phyloP scores from a whole-genome alignment of 176 grass and related monocot species.

The Triticum urartu region DNA sequence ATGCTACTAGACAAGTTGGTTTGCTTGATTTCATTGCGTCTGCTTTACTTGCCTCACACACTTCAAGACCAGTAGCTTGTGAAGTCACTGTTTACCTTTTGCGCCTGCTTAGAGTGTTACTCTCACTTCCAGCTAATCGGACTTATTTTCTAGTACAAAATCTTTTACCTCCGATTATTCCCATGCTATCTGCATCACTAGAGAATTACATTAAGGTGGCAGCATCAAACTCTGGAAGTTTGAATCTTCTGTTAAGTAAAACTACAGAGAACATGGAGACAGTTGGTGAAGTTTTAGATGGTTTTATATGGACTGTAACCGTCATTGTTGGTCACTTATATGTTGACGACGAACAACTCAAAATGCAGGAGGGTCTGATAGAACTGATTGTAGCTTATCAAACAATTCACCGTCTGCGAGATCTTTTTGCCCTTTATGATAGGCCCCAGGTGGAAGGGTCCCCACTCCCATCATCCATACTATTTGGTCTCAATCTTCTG shows the following conservation, averaged over 20 bases:
- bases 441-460: constrained; percentile 98
- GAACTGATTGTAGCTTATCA: constrained; percentile 98
- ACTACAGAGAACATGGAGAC: constrained; percentile 73
- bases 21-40: constrained; percentile 94
- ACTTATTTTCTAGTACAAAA: constrained; percentile 97
- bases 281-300: constrained; percentile 86
- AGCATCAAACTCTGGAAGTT: constrained; percentile 70
- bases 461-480: constrained; percentile 91
- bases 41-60: constrained; percentile 90
- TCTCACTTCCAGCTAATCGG: constrained; percentile 83
- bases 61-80: constrained; percentile 94
- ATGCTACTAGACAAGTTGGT: constrained; percentile 91
- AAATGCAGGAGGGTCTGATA: constrained; percentile 90
- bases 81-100: constrained; percentile 91
- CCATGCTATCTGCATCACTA: constrained; percentile 89
- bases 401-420: constrained; percentile 89
- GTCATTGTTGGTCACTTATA: constrained; percentile 78
- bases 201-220: constrained; percentile 99
- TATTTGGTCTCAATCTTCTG: constrained; percentile 87
- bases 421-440: constrained; percentile 97
- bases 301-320: constrained; percentile 88
- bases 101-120: constrained; percentile 61
- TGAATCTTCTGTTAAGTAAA: constrained; percentile 60
- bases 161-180: constrained; percentile 96
- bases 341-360: constrained; percentile 67